Conservation (phyloP, 805 yeast genomes). For the Pichia cephalocereana region DNA sequence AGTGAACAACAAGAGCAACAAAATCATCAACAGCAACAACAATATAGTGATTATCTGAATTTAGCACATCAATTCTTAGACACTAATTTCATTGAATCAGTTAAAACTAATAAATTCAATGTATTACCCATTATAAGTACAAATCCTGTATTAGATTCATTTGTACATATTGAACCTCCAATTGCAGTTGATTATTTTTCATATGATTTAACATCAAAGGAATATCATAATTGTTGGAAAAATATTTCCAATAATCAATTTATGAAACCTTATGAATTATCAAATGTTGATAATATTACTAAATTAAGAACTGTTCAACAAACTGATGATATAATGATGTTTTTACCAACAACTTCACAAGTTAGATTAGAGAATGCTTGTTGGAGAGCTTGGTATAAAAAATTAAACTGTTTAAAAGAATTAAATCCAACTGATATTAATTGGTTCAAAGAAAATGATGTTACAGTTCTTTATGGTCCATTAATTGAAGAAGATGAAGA, state of each 20-base stretch:
- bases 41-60: slow-evolving; percentile 7
- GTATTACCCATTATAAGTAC: slow-evolving; percentile 20
- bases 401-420: slow-evolving; percentile 46
- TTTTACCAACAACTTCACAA: slow-evolving; percentile 27
- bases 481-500: slow-evolving; percentile 15
- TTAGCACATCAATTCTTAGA: slow-evolving; percentile 25
- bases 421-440: slow-evolving; percentile 37
- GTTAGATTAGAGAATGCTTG: slow-evolving; percentile 67
- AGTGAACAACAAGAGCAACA: neutral
- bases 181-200: slow-evolving; percentile 34
- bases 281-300: slow-evolving; percentile 20
- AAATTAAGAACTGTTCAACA: slow-evolving; percentile 15
- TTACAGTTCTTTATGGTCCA: slow-evolving; percentile 50
- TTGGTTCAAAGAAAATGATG: slow-evolving; percentile 47
- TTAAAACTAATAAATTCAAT: slow-evolving; percentile 15
- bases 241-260: slow-evolving; percentile 27
- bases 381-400: slow-evolving; percentile 95
- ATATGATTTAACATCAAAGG: slow-evolving; percentile 26
- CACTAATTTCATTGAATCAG: slow-evolving; percentile 20
- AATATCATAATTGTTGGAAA: slow-evolving; percentile 35
- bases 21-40: no score
- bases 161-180: slow-evolving; percentile 14
- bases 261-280: slow-evolving; percentile 26
- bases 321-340: slow-evolving; percentile 26
- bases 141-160: slow-evolving; percentile 5